Evolutionary conservation across 2,329 filamentous ascomycete species (phyloP).

Genomic region (Nothopassalora personata): DNA sequence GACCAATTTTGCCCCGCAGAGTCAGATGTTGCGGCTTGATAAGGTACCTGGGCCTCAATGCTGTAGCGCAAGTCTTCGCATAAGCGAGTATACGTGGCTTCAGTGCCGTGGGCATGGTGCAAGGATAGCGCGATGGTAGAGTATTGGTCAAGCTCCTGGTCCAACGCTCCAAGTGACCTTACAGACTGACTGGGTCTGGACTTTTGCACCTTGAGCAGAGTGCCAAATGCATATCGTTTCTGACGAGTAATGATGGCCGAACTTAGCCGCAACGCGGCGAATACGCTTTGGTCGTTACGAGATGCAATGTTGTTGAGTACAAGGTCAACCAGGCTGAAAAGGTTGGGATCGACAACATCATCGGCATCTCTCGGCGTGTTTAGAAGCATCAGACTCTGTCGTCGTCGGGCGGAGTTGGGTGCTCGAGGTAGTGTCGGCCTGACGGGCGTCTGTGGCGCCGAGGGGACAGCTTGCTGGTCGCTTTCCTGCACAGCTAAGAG

Average conservation of each 20-base stretch:
- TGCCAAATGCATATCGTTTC: constrained; percentile 76
- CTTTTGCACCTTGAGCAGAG: constrained; percentile 63
- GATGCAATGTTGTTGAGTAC: constrained; percentile 81
- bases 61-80: constrained; percentile 57
- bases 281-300: constrained; percentile 78
- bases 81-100: constrained; percentile 66
- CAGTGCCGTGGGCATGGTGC: constrained; percentile 63
- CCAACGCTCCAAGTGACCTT: constrained; percentile 67
- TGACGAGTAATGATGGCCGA: constrained; percentile 82
- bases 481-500: constrained; percentile 72
- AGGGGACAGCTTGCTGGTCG: constrained; percentile 29
- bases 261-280: constrained; percentile 80
- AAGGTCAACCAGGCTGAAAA: constrained; percentile 92
- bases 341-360: constrained; percentile 70
- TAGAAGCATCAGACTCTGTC: constrained; percentile 83
- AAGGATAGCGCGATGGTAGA: constrained; percentile 63
- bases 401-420: constrained; percentile 66
- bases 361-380: constrained; percentile 71
- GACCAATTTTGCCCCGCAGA: neutral
- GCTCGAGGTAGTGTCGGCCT: constrained; percentile 43
- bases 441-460: constrained; percentile 53
- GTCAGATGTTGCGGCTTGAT: constrained; percentile 1
- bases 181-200: constrained; percentile 50
- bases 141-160: constrained; percentile 68
- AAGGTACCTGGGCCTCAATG: constrained; percentile 29